Base-by-base conservation (phyloP, 257 asterid species). In the Cinchona pubescens region DNA sequence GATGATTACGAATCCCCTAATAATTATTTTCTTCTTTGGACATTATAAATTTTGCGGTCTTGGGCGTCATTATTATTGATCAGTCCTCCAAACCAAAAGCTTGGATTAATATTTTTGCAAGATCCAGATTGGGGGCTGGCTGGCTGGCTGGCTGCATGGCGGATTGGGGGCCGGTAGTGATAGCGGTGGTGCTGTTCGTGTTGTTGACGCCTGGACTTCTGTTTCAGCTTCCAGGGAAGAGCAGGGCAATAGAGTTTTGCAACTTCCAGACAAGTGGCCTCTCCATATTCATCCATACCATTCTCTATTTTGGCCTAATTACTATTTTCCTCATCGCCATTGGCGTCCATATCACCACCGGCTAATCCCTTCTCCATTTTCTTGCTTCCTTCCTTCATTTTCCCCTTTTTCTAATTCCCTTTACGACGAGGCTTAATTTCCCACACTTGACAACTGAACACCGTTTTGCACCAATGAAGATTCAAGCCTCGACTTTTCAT, bases 121-220 rank as follows among this genome's bases (percentile, higher is more conserved):
- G n/a, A 32, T n/a, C n/a, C n/a, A n/a, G n/a, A n/a, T n/a, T n/a
- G n/a, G n/a, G n/a, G n/a, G n/a, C n/a, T n/a, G n/a, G n/a, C n/a
- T n/a, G n/a, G n/a, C n/a, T n/a, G n/a, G n/a, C n/a, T n/a, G 19
- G 45, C 21, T 30, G 3, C 19, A 83, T 83, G 86, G 80, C 78
- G 51, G 86, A 80, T 60, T 83, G 84, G 84, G 86, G 84, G 32
- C 82, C 86, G 19, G 83, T 79, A 12, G 77, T 83, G 29, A 69
- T 83, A 27, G 81, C 86, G 2, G 82, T 76, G 72, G 81, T 77
- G 71, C 64, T 83, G 51, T 83, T 83, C 59, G 80, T 83, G 30
- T 37, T 80, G 63, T 53, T 80, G 75, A 69, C 78, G 10, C 84
- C 84, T 5, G 86, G 86, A 2, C 83, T 83, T 16, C 55, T 83